These are phyloP conservation scores for Calophaca sinica DNA, from an alignment of 306 rosid species.

Conservation along the genomic window DNA sequence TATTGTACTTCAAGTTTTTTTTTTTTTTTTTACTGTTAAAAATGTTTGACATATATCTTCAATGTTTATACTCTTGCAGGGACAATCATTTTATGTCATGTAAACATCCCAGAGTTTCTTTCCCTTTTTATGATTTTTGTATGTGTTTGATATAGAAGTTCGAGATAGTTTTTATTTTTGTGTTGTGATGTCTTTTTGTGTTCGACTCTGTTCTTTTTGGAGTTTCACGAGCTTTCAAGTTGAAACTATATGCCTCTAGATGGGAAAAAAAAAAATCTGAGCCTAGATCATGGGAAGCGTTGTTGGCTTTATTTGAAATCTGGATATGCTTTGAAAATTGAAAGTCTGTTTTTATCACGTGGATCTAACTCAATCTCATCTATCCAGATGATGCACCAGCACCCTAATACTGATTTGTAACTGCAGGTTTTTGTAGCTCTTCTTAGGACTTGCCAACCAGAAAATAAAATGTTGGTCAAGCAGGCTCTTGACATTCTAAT, in stretches of 20 bases:
- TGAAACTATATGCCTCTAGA: conserved; percentile 24
- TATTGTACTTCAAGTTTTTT: background rate
- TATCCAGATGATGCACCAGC: background rate
- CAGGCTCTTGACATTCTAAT: conserved; percentile 99
- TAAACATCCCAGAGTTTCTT: conserved; percentile 6
- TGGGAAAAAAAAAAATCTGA: conserved; percentile 25
- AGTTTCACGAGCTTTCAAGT: conserved; percentile 9
- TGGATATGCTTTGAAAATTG: too few species aligned
- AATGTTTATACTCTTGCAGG: conserved; percentile 25
- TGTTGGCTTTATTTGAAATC: too few species aligned
- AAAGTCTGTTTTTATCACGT: too few species aligned
- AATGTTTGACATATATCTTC: conserved; percentile 2
- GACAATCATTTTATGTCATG: conserved; percentile 13
- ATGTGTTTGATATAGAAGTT: background rate
- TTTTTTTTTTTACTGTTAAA: background rate
- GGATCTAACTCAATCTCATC: too few species aligned
- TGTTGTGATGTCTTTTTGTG: background rate
- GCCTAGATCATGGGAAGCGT: conserved; percentile 11
- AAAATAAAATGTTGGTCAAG: conserved; percentile 98
- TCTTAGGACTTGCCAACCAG: conserved; percentile 98
- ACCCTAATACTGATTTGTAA: conserved; percentile 44
- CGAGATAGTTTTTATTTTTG: background rate
- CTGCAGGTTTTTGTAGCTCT: conserved; percentile 99
- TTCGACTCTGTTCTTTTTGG: background rate
- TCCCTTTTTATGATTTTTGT: background rate